These are phyloP conservation scores for Rhizophagus sp. DNA, from an alignment of 192 early-diverging fungal genomes.

Conservation along the genomic window DNA sequence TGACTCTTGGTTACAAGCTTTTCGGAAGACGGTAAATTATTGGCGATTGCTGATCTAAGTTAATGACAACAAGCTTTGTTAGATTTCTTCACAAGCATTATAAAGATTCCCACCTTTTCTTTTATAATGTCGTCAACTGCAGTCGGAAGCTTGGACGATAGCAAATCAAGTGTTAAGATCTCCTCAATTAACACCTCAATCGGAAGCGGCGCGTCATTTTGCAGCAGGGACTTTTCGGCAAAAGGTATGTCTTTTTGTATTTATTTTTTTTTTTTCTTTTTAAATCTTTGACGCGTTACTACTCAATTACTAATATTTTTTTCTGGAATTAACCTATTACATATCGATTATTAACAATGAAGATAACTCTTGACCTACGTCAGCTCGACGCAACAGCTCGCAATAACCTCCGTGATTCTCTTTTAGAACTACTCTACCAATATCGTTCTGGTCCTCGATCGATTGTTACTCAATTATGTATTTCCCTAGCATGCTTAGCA, in stretches of 20 bases:
- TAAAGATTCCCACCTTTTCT: constrained; percentile 17
- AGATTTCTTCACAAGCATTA: background rate
- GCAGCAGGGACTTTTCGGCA: constrained; percentile 88
- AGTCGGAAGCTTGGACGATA: constrained; percentile 80
- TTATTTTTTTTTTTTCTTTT: background rate
- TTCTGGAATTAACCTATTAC: background rate
- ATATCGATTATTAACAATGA: constrained; percentile 16
- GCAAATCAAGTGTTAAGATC: constrained; percentile 70
- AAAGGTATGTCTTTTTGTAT: constrained; percentile 55
- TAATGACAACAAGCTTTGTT: background rate
- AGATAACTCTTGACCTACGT: constrained; percentile 79
- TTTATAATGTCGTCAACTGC: constrained; percentile 23
- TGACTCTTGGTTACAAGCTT: constrained; percentile 75
- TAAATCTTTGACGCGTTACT: background rate
- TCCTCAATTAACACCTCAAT: constrained; percentile 38
- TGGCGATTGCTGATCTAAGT: background rate
- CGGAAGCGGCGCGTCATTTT: constrained; percentile 64
- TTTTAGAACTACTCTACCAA: constrained; percentile 67
- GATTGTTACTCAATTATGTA: constrained; percentile 78
- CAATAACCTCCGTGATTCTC: constrained; percentile 71
- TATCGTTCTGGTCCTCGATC: constrained; percentile 58
- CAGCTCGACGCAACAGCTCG: constrained; percentile 70
- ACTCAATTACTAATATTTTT: background rate
- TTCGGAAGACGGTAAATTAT: constrained; percentile 79
- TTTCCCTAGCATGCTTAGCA: constrained; percentile 82